Evolutionary conservation across 1,139 yeast genomes (phyloP), one percentile per base, ranked within the genome.

Genomic region (Debaryomycetaceae sp.): DNA sequence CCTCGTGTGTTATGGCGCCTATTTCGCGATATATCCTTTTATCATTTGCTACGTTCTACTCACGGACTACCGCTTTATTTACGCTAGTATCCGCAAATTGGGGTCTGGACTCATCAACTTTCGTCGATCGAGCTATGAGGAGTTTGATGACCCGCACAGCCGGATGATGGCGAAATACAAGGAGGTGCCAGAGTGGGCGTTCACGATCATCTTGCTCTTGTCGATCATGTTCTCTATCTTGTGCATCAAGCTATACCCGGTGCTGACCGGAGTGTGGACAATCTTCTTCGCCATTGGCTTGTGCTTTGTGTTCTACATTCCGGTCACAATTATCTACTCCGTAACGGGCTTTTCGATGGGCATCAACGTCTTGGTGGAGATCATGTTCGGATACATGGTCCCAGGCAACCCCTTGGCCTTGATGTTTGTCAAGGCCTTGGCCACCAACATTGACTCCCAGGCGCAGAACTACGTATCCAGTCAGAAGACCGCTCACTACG

Each of bases 181-280:
- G 23, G 83, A 76, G 40, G 80, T 73, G 13, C 82, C 82, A 8
- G 77, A 73, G 35, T 68, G 70, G 68, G 71, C 73, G 63, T 76
- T 66, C 39, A 38, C 69, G 15, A 32, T 53, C 10, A 61, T 75
- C 13, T 49, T 75, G 32, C 36, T 68, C n/a, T 37, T 64, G 14
- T 62, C 80, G 2, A 43, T 73, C 5, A 62, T 57, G 2, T 52
- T 73, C 31, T 77, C 71, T 4, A 61, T 73, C 20, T 39, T 68
- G 3, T 59, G 68, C 32, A 63, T 73, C 14, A 47, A 65, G 37
- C 49, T 59, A 2, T 72, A 68, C 40, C 52, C 69, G 13, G 58
- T 71, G 8, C 58, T 65, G 30, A 62, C 73, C 32, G 76, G 76
- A 4, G 62, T 70, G 5, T 73, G 77, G 77, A 67, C 70, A 30